A percentile compares a stretch with the other conserved stretches of the same genome.
Conservation (phyloP, 257 asterid genomes). For the Solanum microdontum region DNA sequence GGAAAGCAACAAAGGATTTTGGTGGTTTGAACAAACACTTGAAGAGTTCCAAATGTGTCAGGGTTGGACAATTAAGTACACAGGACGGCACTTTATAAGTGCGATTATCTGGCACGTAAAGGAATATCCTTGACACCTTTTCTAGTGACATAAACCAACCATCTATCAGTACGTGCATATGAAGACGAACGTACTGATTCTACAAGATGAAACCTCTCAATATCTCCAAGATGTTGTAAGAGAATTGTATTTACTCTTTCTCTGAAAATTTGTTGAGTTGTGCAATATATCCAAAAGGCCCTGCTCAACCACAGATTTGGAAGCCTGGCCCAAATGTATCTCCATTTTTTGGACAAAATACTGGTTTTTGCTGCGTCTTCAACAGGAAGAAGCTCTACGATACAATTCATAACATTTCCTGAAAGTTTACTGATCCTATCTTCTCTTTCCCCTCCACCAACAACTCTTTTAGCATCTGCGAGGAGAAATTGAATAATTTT, state of each 20-base stretch:
- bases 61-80: background rate
- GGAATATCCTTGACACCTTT: background rate
- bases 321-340: background rate
- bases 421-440: background rate
- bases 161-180: background rate
- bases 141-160: background rate
- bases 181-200: background rate
- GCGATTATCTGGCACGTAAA: background rate
- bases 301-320: background rate
- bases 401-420: background rate
- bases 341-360: background rate
- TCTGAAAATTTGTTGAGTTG: background rate
- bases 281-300: background rate
- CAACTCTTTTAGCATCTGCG: background rate
- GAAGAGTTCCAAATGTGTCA: background rate
- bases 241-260: background rate
- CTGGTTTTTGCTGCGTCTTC: background rate
- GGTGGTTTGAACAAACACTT: too few species aligned
- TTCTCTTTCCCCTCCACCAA: background rate
- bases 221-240: background rate
- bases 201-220: background rate
- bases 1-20: too few species aligned
- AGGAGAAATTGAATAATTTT: background rate
- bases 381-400: background rate
- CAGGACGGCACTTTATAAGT: background rate